Base-by-base conservation (phyloP, 257 asterid genomes). In the Cruciata laevipes region DNA sequence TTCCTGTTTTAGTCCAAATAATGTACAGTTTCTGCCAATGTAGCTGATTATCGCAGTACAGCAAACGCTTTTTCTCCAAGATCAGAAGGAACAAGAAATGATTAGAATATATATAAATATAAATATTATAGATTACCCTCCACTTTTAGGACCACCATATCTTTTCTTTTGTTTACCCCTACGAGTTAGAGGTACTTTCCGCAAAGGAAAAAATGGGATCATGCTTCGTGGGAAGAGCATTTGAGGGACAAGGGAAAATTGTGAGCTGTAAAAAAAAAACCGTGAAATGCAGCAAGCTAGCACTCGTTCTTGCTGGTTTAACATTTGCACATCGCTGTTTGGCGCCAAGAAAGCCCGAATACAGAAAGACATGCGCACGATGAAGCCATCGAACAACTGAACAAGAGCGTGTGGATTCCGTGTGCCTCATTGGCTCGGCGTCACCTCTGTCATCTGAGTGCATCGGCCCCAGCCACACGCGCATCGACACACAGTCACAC, bases 381-480 rank as follows among this genome's bases (percentile, higher is more conserved):
- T 74, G 44, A 74, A 66, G 56, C 31, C 35, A 40, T 66, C 73
- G 8, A 67, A 63, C 25, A 59, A 33, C 37, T 63, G 83, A 80
- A 73, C 87, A 84, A 65, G 69, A 62, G 73, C 79, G 81, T 85
- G 81, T 81, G 89, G 78, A 81, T 67, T 76, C 49, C 78, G 74
- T 73, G 75, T 76, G 79, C 83, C 37, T 58, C 49, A 82, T 73
- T 80, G 86, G 86, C 79, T 72, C 58, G 31, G 56, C 60, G 67
- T 80, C 83, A 78, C 78, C 72, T 80, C 85, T 76, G 53, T 72
- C 20, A 32, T 2, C 21, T 57, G 64, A 33, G 38, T 44, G 56
- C 32, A 59, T 60, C 25, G 77, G 77, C 18, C 57, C 71, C 68
- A 51, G 53, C 72, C 70, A 61, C 70, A 33, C 18, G 42, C 56